Conservation (phyloP, 768 basidiomycete genomes). For the Trametes maxima region DNA sequence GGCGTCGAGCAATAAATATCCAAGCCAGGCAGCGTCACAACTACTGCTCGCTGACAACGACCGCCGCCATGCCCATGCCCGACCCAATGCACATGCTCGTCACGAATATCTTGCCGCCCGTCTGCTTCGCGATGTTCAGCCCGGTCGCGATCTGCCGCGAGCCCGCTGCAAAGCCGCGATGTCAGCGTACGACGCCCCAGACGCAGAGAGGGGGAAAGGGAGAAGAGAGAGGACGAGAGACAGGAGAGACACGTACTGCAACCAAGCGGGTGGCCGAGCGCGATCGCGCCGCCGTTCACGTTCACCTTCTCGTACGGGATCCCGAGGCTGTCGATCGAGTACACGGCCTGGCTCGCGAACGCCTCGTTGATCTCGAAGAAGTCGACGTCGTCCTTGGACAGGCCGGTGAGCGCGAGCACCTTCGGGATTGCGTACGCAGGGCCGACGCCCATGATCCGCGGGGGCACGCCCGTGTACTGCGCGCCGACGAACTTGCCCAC, state of each 20-base stretch:
- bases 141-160: conserved; percentile 89
- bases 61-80: conserved; percentile 89
- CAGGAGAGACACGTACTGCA: conserved; percentile 59
- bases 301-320: conserved; percentile 83
- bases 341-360: conserved; percentile 83
- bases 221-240: not conserved
- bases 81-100: conserved; percentile 92
- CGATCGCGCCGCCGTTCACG: conserved; percentile 86
- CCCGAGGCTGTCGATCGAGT: conserved; percentile 66
- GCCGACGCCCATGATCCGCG: conserved; percentile 89
- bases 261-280: conserved; percentile 86
- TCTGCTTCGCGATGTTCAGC: conserved; percentile 77
- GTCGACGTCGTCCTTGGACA: conserved; percentile 74
- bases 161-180: conserved; percentile 52
- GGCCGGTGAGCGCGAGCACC: conserved; percentile 64
- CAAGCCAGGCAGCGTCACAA: not conserved
- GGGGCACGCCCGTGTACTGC: conserved; percentile 76
- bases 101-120: conserved; percentile 74
- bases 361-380: conserved; percentile 94
- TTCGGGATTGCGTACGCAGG: conserved; percentile 88
- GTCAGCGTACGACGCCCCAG: not conserved
- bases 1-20: not conserved
- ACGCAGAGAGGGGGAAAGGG: not conserved
- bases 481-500: conserved; percentile 82
- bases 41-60: conserved; percentile 85